phyloP scores from a whole-genome alignment of 2,329 filamentous ascomycete species.

The Nannizzia gypsea region DNA sequence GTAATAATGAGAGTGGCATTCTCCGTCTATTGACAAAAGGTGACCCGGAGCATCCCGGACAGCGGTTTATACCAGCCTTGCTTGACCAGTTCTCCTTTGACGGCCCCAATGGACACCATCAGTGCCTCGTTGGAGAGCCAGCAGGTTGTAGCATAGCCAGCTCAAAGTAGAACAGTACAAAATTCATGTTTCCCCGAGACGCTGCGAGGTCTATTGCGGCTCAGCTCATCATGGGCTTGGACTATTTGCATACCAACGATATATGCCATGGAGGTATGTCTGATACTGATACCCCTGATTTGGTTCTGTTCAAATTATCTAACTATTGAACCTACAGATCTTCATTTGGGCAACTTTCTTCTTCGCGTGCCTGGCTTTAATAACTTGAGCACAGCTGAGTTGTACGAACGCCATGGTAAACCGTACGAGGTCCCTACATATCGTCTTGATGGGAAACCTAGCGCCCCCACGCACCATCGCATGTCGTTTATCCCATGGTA shows the following conservation, averaged over 20 bases:
- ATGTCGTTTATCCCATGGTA: slow-evolving; percentile 15
- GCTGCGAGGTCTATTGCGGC: slow-evolving; percentile 16
- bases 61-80: slow-evolving; percentile 8
- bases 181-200: slow-evolving; percentile 17
- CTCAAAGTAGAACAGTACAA: slow-evolving; percentile 14
- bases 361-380: slow-evolving; percentile 14
- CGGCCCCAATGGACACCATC: slow-evolving; percentile 14
- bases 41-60: background rate
- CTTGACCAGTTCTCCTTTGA: slow-evolving; percentile 13
- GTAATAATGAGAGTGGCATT: slow-evolving; percentile 9
- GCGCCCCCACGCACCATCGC: slow-evolving; percentile 14
- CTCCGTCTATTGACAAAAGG: slow-evolving; percentile 9
- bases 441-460: slow-evolving; percentile 16
- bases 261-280: slow-evolving; percentile 17
- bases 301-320: background rate
- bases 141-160: slow-evolving; percentile 12
- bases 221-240: slow-evolving; percentile 15
- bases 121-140: slow-evolving; percentile 12
- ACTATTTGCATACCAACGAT: slow-evolving; percentile 16
- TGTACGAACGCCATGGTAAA: slow-evolving; percentile 16
- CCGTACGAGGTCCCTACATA: slow-evolving; percentile 14
- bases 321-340: slow-evolving; percentile 11
- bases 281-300: background rate
- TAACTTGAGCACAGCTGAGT: slow-evolving; percentile 13
- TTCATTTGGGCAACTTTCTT: slow-evolving; percentile 16